Evolutionary conservation across 2,329 filamentous ascomycete genomes (phyloP).

Genomic region (Lomentospora prolificans): DNA sequence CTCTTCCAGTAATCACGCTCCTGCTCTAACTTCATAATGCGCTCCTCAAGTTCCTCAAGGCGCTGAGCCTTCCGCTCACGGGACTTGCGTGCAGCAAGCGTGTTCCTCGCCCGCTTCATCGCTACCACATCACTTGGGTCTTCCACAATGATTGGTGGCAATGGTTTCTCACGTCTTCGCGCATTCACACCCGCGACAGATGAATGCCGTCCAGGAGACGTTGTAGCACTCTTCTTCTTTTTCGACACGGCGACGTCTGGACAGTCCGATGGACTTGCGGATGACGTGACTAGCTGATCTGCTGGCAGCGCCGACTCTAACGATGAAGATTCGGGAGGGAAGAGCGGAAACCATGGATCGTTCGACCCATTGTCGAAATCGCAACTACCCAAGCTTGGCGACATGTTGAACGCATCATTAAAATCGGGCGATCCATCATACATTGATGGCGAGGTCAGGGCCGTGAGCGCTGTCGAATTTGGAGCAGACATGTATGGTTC

Average conservation of each 20-base stretch:
- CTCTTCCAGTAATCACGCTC: slow-evolving; percentile 59
- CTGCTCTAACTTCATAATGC: slow-evolving; percentile 59
- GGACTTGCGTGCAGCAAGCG: slow-evolving; percentile 86
- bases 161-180: slow-evolving; percentile 69
- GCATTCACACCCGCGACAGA: slow-evolving; percentile 59
- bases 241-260: not conserved
- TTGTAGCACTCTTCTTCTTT: slow-evolving; percentile 3
- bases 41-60: slow-evolving; percentile 63
- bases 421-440: slow-evolving; percentile 66
- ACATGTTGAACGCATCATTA: slow-evolving; percentile 61
- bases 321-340: slow-evolving; percentile 43
- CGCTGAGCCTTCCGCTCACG: slow-evolving; percentile 75
- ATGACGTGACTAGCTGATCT: too few relatives aligned
- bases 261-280: too few relatives aligned
- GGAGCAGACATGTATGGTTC: slow-evolving; percentile 66
- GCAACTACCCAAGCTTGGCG: slow-evolving; percentile 60
- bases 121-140: slow-evolving; percentile 67
- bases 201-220: slow-evolving; percentile 45
- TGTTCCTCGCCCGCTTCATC: slow-evolving; percentile 89
- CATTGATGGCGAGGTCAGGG: slow-evolving; percentile 75
- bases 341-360: slow-evolving; percentile 63
- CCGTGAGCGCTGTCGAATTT: slow-evolving; percentile 71
- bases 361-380: slow-evolving; percentile 43
- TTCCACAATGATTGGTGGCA: slow-evolving; percentile 67
- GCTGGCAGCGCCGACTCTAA: too few relatives aligned